Percentiles rank a stretch among this genome's conserved stretches.
phyloP scores from a whole-genome alignment of 192 early-diverging fungal genomes.

The Coemansia sp. region DNA sequence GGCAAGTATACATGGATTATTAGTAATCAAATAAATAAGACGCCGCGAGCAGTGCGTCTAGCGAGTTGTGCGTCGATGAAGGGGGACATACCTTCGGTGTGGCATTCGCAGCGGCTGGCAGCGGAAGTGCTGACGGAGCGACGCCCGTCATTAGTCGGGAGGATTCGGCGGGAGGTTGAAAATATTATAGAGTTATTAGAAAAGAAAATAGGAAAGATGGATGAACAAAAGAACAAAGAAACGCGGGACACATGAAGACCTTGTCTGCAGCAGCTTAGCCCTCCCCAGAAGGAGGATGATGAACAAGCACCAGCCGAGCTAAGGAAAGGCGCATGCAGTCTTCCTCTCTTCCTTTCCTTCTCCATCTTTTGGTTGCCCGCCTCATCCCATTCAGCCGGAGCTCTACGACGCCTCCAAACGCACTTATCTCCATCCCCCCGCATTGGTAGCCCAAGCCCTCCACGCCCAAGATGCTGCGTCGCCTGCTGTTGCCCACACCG shows the following conservation, averaged over 20 bases:
- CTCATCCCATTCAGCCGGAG: neutral
- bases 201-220: conserved; percentile 9
- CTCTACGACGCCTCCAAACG: neutral
- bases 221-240: conserved; percentile 6
- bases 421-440: neutral
- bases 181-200: conserved; percentile 3
- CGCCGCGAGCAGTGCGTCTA: neutral
- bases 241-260: neutral
- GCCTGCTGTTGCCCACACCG: conserved; percentile 21
- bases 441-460: neutral
- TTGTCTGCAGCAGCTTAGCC: neutral
- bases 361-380: neutral
- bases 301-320: neutral
- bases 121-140: conserved; percentile 45
- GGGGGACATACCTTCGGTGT: conserved; percentile 28
- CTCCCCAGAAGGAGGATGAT: no score
- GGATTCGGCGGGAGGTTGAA: neutral
- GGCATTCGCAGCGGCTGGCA: conserved; percentile 17
- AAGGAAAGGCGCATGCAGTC: neutral
- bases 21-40: neutral
- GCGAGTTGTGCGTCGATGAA: neutral
- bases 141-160: conserved; percentile 25
- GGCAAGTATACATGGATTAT: neutral
- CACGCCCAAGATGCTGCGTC: conserved; percentile 14
- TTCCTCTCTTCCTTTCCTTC: neutral